Conservation (phyloP, 805 yeast genomes). For the Candida andamanensis region DNA sequence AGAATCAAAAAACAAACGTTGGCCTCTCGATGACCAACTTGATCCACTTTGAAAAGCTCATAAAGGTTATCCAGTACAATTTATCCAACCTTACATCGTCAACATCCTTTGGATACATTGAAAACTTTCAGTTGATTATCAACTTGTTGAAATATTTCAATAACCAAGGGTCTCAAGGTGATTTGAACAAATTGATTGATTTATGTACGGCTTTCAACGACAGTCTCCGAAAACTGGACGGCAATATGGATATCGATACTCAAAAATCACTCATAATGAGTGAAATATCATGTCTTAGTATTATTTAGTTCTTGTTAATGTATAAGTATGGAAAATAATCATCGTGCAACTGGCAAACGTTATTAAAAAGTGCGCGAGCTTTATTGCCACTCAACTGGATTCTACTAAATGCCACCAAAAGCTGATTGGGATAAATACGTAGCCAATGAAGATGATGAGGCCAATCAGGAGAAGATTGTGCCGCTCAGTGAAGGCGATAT, state of each 20-base stretch:
- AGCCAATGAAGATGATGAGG: conserved; percentile 66
- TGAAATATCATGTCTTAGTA: no score
- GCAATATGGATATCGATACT: no score
- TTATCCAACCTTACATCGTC: conserved; percentile 1
- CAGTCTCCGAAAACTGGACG: no score
- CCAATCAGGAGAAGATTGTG: conserved; percentile 64
- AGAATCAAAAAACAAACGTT: conserved; percentile 10
- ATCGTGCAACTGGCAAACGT: no score
- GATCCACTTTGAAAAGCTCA: conserved; percentile 31
- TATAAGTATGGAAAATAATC: no score
- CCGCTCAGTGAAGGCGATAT: conserved; percentile 96
- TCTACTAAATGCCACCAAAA: conserved; percentile 79
- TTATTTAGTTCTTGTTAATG: no score
- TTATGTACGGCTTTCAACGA: neutral
- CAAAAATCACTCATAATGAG: no score
- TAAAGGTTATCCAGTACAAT: conserved; percentile 31
- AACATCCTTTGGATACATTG: conserved; percentile 1
- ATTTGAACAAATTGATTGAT: neutral
- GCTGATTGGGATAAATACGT: conserved; percentile 98
- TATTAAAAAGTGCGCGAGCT: no score
- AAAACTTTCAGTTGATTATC: conserved; percentile 5
- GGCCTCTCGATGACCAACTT: conserved; percentile 19
- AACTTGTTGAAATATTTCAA: conserved; percentile 24
- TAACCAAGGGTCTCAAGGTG: neutral
- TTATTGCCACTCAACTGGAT: neutral